Percentiles rank a stretch among this genome's conserved stretches.
Conservation (phyloP, 495 filamentous ascomycete genomes). For the Xylaria castorea region DNA sequence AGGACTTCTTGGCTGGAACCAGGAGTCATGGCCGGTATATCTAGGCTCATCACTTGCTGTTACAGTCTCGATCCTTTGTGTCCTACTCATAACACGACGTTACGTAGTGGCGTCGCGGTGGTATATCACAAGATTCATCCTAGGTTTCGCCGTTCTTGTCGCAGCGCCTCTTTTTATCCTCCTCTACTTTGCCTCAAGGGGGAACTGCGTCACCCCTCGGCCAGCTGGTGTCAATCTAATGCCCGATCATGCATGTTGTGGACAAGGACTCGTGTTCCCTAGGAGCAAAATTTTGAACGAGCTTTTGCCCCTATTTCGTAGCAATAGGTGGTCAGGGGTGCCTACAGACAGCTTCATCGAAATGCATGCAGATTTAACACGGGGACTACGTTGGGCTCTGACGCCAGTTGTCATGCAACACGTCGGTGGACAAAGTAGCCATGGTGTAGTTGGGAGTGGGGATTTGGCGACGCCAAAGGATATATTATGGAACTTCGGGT, state of each 20-base stretch:
- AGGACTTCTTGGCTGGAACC: constrained; percentile 62
- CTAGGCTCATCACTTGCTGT: constrained; percentile 44
- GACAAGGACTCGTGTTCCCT: constrained; percentile 45
- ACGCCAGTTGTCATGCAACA: constrained; percentile 61
- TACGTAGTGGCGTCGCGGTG: constrained; percentile 18
- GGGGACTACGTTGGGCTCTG: constrained; percentile 54
- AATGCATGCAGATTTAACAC: constrained; percentile 47
- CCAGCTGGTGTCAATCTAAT: constrained; percentile 43
- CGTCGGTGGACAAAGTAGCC: constrained; percentile 42
- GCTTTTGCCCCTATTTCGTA: constrained; percentile 49
- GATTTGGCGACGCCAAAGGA: neutral
- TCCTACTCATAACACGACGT: constrained; percentile 18
- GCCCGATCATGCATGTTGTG: constrained; percentile 59
- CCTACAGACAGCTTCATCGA: constrained; percentile 57
- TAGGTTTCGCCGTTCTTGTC: constrained; percentile 31
- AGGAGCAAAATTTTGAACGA: constrained; percentile 48
- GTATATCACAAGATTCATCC: neutral
- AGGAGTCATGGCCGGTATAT: constrained; percentile 57
- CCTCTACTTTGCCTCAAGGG: constrained; percentile 48
- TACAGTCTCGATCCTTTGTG: neutral
- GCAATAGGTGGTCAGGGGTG: constrained; percentile 41
- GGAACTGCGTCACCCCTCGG: constrained; percentile 38
- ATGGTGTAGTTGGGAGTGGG: neutral
- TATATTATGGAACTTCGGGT: too few relatives aligned
- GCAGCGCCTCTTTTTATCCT: constrained; percentile 40